Conservation (phyloP, 768 basidiomycete species). For the Holtermanniella nyarrowii region DNA sequence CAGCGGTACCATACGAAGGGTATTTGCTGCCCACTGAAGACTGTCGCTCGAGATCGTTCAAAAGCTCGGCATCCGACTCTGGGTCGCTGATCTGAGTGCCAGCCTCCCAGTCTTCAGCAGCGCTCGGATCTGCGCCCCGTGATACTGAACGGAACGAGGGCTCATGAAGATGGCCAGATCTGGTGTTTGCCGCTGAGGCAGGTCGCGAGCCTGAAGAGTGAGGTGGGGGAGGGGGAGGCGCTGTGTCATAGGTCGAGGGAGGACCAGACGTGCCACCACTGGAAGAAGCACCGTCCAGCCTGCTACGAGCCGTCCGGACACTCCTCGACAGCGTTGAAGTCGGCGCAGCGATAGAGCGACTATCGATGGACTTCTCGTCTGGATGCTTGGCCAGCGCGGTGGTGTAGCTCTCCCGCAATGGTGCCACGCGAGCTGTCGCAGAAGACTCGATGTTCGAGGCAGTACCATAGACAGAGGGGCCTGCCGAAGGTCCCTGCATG, state of each 20-base stretch:
- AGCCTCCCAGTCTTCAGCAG: slow-evolving; percentile 9
- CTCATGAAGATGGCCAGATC: too few relatives aligned
- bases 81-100: slow-evolving; percentile 25
- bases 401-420: too few relatives aligned
- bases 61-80: slow-evolving; percentile 18
- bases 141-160: background rate
- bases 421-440: too few relatives aligned
- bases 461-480: too few relatives aligned
- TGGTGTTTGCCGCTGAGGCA: too few relatives aligned
- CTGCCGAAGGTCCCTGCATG: too few relatives aligned
- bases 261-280: background rate
- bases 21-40: slow-evolving; percentile 20
- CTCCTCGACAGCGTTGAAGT: background rate
- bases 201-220: too few relatives aligned
- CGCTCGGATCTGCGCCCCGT: background rate
- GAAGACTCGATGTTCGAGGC: too few relatives aligned
- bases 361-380: too few relatives aligned
- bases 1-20: slow-evolving; percentile 3
- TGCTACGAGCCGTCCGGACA: too few relatives aligned
- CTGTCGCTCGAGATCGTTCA: slow-evolving; percentile 27
- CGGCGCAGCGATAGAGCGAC: background rate
- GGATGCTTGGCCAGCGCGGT: background rate
- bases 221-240: slow-evolving; percentile 16
- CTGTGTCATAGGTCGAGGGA: slow-evolving; percentile 8
- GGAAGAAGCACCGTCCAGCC: background rate